Conservation (phyloP, 1,284 basidiomycete species). For the Austroboletus novae-zelandiae region DNA sequence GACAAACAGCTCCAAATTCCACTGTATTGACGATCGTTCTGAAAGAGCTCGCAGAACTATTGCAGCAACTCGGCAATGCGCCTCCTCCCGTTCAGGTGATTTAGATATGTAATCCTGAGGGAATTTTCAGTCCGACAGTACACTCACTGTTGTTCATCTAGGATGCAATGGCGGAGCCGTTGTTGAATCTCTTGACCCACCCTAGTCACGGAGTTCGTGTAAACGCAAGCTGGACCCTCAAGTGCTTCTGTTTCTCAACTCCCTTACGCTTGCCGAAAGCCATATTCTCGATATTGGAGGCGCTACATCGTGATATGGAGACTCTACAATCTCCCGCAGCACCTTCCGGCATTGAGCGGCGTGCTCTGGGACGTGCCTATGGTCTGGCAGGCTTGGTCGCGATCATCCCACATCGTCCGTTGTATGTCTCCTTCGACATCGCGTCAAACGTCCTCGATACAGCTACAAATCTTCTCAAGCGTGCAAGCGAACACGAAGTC, state of each 20-base stretch:
- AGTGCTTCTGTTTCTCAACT: constrained; percentile 87
- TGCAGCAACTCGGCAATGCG: constrained; percentile 90
- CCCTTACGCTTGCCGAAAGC: constrained; percentile 82
- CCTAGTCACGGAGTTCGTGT: constrained; percentile 86
- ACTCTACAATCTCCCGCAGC: constrained; percentile 66
- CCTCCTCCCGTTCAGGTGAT: constrained; percentile 81
- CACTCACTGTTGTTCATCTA: constrained; percentile 27
- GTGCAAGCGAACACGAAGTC: constrained; percentile 88
- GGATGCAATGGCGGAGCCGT: constrained; percentile 85
- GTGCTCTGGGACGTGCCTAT: constrained; percentile 85
- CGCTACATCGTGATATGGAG: constrained; percentile 82
- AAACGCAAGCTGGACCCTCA: constrained; percentile 83
- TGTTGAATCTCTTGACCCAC: constrained; percentile 84
- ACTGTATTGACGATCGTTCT: constrained; percentile 76
- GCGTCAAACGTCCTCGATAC: constrained; percentile 89
- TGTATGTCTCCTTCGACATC: constrained; percentile 95
- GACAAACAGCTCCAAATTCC: constrained; percentile 71
- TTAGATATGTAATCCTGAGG: background rate
- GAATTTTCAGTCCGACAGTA: background rate
- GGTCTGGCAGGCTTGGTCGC: constrained; percentile 87
- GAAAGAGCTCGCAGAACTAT: constrained; percentile 80
- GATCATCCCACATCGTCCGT: constrained; percentile 81
- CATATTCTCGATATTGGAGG: constrained; percentile 71
- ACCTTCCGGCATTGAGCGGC: constrained; percentile 68
- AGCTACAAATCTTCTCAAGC: constrained; percentile 87